Base-by-base conservation (phyloP, 1,284 basidiomycete genomes). In the Agaricales sp. region DNA sequence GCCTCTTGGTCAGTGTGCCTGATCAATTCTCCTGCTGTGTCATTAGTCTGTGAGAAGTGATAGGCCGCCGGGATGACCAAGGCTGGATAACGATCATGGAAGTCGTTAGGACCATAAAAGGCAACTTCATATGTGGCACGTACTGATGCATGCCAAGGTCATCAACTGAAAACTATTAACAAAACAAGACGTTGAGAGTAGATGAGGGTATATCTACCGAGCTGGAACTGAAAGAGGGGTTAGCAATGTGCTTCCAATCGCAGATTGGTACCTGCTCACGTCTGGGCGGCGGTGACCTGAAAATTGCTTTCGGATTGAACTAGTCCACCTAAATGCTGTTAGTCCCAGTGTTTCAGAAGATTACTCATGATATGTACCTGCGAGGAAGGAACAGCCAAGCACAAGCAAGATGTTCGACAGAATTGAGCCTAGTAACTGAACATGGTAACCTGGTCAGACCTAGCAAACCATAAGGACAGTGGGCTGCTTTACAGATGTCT, bases 21-120 rank as follows among this genome's bases (percentile, higher is more conserved):
- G 20, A 44, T 43, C 3, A 43, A 11, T 18, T 25, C 35, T 16
- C 44, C 51, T 41, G 39, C 38, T 26, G 11, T 11, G 41, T 65
- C 70, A 54, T 72, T 75, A 16, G 4, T 41, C 16, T 41, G 39
- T 20, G 39, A 41, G 16, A 16, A 41, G 59, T 82, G 75, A 60
- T 91, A 94, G 1, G 92, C 92, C 24, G 92, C 92, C n/a, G 92
- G 92, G 51, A 96, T 85, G 53, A 93, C 85, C 38, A 96, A 75
- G 22, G 91, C 83, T 87, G 54, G 43, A 24, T 37, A 50, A n/a
- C n/a, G n/a, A n/a, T n/a, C n/a, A n/a, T n/a, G n/a, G n/a, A n/a
- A 35, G 21, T 4, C 12, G 35, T 50, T 50, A 37, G 51, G 50
- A 38, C n/a, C n/a, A n/a, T n/a, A n/a, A n/a, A n/a, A n/a, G n/a